Evolutionary conservation across 805 yeast species (phyloP).

Genomic region (Kurtzmaniella fragi): DNA sequence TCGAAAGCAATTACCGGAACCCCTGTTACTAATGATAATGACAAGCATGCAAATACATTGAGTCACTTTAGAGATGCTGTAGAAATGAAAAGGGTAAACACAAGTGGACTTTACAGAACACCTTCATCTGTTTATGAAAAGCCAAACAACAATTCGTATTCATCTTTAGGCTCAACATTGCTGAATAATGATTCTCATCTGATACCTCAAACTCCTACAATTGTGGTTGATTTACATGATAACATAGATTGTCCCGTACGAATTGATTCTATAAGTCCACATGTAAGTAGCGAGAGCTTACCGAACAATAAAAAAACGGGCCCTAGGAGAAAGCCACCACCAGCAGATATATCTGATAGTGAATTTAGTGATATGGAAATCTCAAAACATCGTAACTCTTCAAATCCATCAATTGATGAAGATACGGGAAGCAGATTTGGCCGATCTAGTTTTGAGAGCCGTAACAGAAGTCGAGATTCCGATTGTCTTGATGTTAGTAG

Average conservation of each 20-base stretch:
- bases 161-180: slow-evolving; percentile 21
- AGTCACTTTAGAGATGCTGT: slow-evolving; percentile 32
- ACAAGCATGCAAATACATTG: slow-evolving; percentile 18
- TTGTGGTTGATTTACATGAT: slow-evolving; percentile 2
- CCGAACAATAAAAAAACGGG: not conserved
- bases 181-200: slow-evolving; percentile 13
- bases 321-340: slow-evolving; percentile 3
- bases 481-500: slow-evolving; percentile 12
- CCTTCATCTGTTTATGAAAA: slow-evolving; percentile 1
- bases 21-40: slow-evolving; percentile 9
- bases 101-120: not conserved
- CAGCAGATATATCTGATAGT: not conserved
- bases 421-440: too few species aligned
- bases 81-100: slow-evolving; percentile 25
- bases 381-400: too few species aligned
- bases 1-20: slow-evolving; percentile 18
- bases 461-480: too few species aligned
- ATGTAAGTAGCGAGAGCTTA: not conserved
- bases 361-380: too few species aligned
- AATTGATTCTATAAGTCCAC: not conserved
- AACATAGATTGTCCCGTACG: not conserved
- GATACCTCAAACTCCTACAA: slow-evolving; percentile 3
- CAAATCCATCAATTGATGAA: too few species aligned
- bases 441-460: too few species aligned
- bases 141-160: slow-evolving; percentile 15